Conservation (phyloP, 2,329 filamentous ascomycete species). For the Thelonectria discophora region DNA sequence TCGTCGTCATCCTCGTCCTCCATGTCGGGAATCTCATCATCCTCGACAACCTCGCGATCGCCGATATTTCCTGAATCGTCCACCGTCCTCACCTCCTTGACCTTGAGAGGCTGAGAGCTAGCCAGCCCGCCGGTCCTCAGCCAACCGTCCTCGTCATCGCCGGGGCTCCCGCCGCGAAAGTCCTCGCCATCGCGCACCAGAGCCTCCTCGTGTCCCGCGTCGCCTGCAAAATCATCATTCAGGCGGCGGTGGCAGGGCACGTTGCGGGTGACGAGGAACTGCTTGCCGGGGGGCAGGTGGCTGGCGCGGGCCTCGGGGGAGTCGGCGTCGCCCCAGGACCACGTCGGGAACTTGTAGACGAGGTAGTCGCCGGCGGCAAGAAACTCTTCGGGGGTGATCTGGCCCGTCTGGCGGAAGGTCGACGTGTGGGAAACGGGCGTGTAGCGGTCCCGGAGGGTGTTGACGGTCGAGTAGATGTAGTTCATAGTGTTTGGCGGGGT, state of each 20-base stretch:
- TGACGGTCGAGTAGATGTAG: slow-evolving; percentile 90
- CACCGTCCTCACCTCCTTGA: slow-evolving; percentile 83
- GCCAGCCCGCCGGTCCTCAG: slow-evolving; percentile 83
- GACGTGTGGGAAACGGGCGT: slow-evolving; percentile 89
- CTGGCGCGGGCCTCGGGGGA: slow-evolving; percentile 78
- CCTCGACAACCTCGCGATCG: slow-evolving; percentile 73
- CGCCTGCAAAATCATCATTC: slow-evolving; percentile 91
- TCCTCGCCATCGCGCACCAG: slow-evolving; percentile 83
- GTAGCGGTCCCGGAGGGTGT: slow-evolving; percentile 90
- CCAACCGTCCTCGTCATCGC: slow-evolving; percentile 86
- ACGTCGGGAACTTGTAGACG: slow-evolving; percentile 98
- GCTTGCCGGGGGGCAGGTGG: slow-evolving; percentile 88
- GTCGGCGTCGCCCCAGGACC: slow-evolving; percentile 94
- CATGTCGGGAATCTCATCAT: slow-evolving; percentile 95
- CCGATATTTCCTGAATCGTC: slow-evolving; percentile 90
- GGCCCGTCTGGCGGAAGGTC: slow-evolving; percentile 90
- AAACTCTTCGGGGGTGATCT: slow-evolving; percentile 98
- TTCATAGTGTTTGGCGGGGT: slow-evolving; percentile 70
- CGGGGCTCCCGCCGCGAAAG: slow-evolving; percentile 58
- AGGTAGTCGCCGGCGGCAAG: slow-evolving; percentile 95
- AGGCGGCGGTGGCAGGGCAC: slow-evolving; percentile 93
- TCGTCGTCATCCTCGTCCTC: slow-evolving; percentile 98
- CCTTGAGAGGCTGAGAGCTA: slow-evolving; percentile 78
- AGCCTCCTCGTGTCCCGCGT: slow-evolving; percentile 85
- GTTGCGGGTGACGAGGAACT: slow-evolving; percentile 93